phyloP scores from a whole-genome alignment of 2,329 filamentous ascomycete species.

The Fusarium sp. region DNA sequence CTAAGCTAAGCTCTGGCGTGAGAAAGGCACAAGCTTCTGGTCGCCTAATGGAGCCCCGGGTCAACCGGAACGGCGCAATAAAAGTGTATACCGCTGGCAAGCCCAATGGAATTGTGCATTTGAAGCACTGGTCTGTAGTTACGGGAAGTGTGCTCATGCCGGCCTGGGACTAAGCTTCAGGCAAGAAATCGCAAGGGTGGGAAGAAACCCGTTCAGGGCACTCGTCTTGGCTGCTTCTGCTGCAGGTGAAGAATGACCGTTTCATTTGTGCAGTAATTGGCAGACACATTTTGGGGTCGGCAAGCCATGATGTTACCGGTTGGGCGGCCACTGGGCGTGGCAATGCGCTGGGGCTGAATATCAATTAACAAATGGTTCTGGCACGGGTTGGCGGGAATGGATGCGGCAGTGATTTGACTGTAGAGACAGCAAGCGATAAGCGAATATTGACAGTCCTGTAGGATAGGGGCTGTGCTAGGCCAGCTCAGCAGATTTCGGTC shows the following conservation, averaged over 20 bases:
- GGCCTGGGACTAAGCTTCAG: constrained; percentile 9
- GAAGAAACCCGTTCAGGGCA: constrained; percentile 4
- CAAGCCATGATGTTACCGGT: constrained; percentile 14
- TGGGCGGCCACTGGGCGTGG: constrained; percentile 27
- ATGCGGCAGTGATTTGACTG: constrained; percentile 31
- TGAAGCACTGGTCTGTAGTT: not conserved
- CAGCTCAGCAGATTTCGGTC: constrained; percentile 37
- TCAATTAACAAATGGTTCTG: constrained; percentile 25
- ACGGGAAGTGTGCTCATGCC: not conserved
- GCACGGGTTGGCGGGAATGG: constrained; percentile 37
- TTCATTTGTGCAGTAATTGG: constrained; percentile 14
- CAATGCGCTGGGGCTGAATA: constrained; percentile 43
- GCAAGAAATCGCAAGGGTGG: constrained; percentile 5
- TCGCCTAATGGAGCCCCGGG: constrained; percentile 21
- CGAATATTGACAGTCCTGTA: constrained; percentile 7
- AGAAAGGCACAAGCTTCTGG: constrained; percentile 19
- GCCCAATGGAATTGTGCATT: constrained; percentile 11
- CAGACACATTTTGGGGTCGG: not conserved
- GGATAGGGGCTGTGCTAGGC: constrained; percentile 34
- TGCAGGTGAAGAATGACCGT: constrained; percentile 11
- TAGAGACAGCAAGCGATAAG: constrained; percentile 13
- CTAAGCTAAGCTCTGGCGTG: constrained; percentile 21
- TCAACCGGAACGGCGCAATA: constrained; percentile 18
- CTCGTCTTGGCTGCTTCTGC: constrained; percentile 20
- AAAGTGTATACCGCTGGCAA: constrained; percentile 13